Base-by-base conservation (phyloP, 2,329 filamentous ascomycete species). In the Lachnum nothofagi region DNA sequence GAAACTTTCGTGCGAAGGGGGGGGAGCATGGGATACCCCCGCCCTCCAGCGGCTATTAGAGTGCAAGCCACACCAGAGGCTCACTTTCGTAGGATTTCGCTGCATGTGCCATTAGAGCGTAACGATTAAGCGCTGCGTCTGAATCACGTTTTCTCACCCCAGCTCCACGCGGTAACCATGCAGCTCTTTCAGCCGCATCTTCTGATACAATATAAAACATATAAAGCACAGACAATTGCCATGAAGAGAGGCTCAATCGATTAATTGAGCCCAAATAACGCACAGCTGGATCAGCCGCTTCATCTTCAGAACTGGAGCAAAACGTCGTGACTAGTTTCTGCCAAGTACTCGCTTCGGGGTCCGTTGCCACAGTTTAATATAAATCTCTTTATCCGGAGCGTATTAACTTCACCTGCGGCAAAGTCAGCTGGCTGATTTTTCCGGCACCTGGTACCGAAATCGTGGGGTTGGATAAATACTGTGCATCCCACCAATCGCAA, bases 1-100 rank as follows among this genome's bases (percentile, higher is more conserved):
- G 40, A 42, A 48, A 52, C 41, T 35, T 45, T 52, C 34, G 37
- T 48, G 45, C 49, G 49, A n/a, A 42, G n/a, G 19, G 17, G 10
- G 5, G 10, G n/a, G n/a, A 37, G 19, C 16, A 22, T 20, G 33
- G 8, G 33, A 37, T 20, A 10, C 12, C n/a, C n/a, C 10, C 37
- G 10, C 37, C 8, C 22, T 9, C 37, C 12, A 22, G 10, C 10
- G 16, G 19, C 37, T 19, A 3, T 14, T 20, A 16, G 37, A 10
- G 19, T 19, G 37, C 17, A 12, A 22, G n/a, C n/a, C 31, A 34
- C n/a, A 14, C n/a, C 7, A 14, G 31, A 34, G 31, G 31, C 31
- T 34, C n/a, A 16, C 31, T 8, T 34, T 6, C n/a, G 8, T n/a
- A n/a, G n/a, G n/a, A n/a, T n/a, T n/a, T n/a, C n/a, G n/a, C n/a